A percentile compares a stretch with the other conserved stretches of the same genome.
These are phyloP conservation scores for Halteria grandinella DNA, from an alignment of 73 alveolate genomes.

Conservation along the genomic window DNA sequence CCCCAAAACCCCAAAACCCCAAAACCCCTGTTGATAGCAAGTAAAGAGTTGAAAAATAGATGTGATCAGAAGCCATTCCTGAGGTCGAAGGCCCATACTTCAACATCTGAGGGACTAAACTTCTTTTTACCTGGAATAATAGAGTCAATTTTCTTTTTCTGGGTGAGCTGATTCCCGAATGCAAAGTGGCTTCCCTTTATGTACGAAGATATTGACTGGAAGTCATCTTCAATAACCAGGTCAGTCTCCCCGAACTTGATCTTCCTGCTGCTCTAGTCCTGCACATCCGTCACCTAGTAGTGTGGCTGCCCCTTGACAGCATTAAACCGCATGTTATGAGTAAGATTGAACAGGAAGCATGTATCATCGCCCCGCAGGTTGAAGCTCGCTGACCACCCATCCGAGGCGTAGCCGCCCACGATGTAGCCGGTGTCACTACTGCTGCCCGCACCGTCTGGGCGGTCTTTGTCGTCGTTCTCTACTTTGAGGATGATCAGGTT, in stretches of 20 bases:
- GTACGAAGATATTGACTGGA: slow-evolving; percentile 9
- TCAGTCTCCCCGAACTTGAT: slow-evolving; percentile 59
- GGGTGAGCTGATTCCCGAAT: slow-evolving; percentile 46
- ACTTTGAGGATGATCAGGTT: slow-evolving; percentile 53
- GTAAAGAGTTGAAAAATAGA: too few relatives aligned
- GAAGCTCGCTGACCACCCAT: slow-evolving; percentile 64
- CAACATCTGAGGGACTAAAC: slow-evolving; percentile 52
- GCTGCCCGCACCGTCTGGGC: neutral
- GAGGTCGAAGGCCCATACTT: slow-evolving; percentile 52
- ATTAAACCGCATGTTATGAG: slow-evolving; percentile 50
- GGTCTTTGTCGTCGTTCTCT: slow-evolving; percentile 30
- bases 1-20: too few relatives aligned
- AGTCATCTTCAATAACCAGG: slow-evolving; percentile 46
- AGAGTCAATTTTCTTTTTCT: slow-evolving; percentile 38
- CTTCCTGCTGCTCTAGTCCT: slow-evolving; percentile 14
- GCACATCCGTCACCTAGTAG: slow-evolving; percentile 42
- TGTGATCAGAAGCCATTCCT: too few relatives aligned
- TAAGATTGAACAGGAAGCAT: slow-evolving; percentile 62
- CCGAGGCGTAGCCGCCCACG: slow-evolving; percentile 73
- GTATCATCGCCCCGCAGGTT: slow-evolving; percentile 47
- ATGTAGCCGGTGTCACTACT: slow-evolving; percentile 8
- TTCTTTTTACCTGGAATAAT: slow-evolving; percentile 42
- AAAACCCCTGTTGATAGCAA: too few relatives aligned
- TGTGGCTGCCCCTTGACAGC: slow-evolving; percentile 43
- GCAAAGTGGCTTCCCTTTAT: slow-evolving; percentile 45